These are phyloP conservation scores for Colletotrichum sp. DNA, from an alignment of 2,329 filamentous ascomycete genomes.

Conservation along the genomic window DNA sequence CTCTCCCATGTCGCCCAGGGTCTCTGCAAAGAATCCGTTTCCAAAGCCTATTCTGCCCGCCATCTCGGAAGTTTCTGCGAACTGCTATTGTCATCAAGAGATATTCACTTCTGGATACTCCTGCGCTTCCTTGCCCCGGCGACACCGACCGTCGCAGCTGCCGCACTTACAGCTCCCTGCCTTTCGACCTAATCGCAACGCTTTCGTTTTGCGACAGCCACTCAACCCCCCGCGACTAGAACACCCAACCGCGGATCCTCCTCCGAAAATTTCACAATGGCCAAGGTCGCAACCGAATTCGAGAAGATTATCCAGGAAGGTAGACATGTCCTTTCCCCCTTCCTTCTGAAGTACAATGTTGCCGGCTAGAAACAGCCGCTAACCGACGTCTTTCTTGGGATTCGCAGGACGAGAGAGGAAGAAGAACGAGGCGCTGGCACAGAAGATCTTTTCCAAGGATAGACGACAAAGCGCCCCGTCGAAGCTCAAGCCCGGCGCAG, in stretches of 20 bases:
- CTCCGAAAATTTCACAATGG: conserved; percentile 34
- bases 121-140: not conserved
- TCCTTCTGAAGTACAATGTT: not conserved
- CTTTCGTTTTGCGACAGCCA: not conserved
- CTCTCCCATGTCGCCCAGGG: not conserved
- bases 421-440: conserved; percentile 74
- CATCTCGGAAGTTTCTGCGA: not conserved
- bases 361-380: not conserved
- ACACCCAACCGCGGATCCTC: not conserved
- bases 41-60: not conserved
- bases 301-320: conserved; percentile 61
- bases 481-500: conserved; percentile 47
- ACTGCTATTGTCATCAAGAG: not conserved
- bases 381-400: not conserved
- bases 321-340: conserved; percentile 29
- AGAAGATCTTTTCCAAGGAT: conserved; percentile 71
- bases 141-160: not conserved
- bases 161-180: not conserved
- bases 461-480: conserved; percentile 63
- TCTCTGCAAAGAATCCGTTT: not conserved
- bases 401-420: conserved; percentile 68
- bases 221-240: not conserved
- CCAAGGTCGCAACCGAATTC: conserved; percentile 53
- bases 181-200: not conserved
- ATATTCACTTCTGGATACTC: not conserved